Evolutionary conservation across 176 grass and related monocot species (phyloP), one percentile per base, ranked within the genome.

Genomic region (Carex pumila): DNA sequence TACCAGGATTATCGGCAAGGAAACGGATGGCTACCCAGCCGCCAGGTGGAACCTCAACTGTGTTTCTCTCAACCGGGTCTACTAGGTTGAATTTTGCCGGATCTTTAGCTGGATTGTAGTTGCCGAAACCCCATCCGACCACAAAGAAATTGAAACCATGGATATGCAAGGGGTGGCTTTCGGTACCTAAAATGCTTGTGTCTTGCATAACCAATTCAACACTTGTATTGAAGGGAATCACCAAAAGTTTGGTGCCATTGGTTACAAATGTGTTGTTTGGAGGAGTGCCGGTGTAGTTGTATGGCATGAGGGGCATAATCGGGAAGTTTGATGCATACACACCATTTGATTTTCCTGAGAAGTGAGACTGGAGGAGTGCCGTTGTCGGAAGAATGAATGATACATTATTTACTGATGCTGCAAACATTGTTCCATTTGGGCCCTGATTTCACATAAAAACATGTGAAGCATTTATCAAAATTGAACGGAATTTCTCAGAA

Each of bases 21-120:
- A 96, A 96, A 37, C 94, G 89, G 50, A 96, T 81, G 79, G 93
- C 93, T n/a, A 91, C 94, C 91, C 94, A 93, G 5, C 94, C 94
- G 19, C 85, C 94, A 79, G 93, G 63, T 60, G 94, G 91, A 43
- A 96, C 91, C 47, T 88, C 88, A 61, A 93, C 29, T 36, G 94
- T 93, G 91, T 96, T 96, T 59, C 91, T 81, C 84, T 96, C 85
- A 66, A 91, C 89, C 0, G 91, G 93, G 52, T 96, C 91, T 45
- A 88, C 84, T 60, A 91, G 83, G 79, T 96, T 93, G 62, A 91
- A 96, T 66, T 5, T 71, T 15, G 83, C 83, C 0, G 91, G 66
- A 56, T 89, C 91, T 10, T 88, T 93, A 25, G 0, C 2, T 2
- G 89, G 73, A 79, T 96, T 82, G 83, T 86, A 93, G 80, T 91